phyloP scores from a whole-genome alignment of 805 yeast species.

The Ogataea zsoltii region DNA sequence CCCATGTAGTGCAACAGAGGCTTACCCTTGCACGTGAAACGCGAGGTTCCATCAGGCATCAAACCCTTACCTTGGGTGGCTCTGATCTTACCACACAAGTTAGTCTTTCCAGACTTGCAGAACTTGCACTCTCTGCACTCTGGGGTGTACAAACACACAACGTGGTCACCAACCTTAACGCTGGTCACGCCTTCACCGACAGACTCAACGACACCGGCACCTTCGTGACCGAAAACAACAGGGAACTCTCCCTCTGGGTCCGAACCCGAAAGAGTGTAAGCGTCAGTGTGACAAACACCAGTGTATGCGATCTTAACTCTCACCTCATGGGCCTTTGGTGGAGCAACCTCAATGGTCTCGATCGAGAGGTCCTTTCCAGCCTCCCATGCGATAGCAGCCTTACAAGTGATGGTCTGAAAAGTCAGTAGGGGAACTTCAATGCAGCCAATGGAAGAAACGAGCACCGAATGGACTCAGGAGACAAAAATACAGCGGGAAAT shows the following conservation, averaged over 20 bases:
- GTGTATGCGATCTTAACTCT: slow-evolving; percentile 85
- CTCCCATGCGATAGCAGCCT: slow-evolving; percentile 98
- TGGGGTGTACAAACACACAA: slow-evolving; percentile 92
- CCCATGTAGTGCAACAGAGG: slow-evolving; percentile 94
- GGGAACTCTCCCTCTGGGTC: slow-evolving; percentile 99
- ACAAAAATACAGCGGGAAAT: no score
- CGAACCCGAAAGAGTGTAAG: slow-evolving; percentile 88
- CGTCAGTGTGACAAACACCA: slow-evolving; percentile 99
- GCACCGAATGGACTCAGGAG: no score
- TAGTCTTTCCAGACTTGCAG: slow-evolving; percentile 94
- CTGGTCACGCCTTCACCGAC: slow-evolving; percentile 91
- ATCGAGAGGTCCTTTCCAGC: slow-evolving; percentile 73
- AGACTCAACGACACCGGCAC: slow-evolving; percentile 95
- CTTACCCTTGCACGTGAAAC: slow-evolving; percentile 87
- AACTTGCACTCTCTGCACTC: slow-evolving; percentile 95
- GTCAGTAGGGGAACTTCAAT: not conserved
- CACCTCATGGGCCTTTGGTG: slow-evolving; percentile 97
- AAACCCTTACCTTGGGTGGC: slow-evolving; percentile 98
- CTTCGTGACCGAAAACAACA: slow-evolving; percentile 93
- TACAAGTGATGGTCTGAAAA: slow-evolving; percentile 61
- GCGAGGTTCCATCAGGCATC: slow-evolving; percentile 96
- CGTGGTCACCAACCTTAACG: slow-evolving; percentile 93
- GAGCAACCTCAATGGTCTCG: slow-evolving; percentile 86
- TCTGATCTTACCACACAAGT: slow-evolving; percentile 92
- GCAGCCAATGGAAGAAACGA: no score